These are phyloP conservation scores for Pelagophyceae sp. DNA, from an alignment of 352 stramenopile genomes.

Conservation along the genomic window DNA sequence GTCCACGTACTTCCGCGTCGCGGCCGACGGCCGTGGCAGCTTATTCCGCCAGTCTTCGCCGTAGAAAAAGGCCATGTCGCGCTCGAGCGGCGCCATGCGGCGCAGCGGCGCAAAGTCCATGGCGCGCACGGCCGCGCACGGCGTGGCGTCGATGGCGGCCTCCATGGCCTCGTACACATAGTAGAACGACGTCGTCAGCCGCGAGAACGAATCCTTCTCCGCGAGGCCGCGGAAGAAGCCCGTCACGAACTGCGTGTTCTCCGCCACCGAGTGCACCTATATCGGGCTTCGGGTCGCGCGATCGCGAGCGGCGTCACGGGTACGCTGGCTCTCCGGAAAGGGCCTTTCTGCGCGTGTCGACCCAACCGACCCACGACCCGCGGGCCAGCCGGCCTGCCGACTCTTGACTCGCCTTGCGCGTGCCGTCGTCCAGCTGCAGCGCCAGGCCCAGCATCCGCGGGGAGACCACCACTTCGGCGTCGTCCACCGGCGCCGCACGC, in stretches of 20 bases:
- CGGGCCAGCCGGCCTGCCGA: too few species aligned
- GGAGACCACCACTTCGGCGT: too few species aligned
- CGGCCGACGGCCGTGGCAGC: constrained; percentile 31
- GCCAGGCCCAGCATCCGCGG: constrained; percentile 5
- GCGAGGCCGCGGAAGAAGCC: constrained; percentile 49
- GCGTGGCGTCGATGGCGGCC: constrained; percentile 30
- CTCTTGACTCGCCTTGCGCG: too few species aligned
- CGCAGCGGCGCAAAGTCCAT: constrained; percentile 39
- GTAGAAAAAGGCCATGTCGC: constrained; percentile 55
- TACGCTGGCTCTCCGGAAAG: too few species aligned
- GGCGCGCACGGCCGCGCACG: constrained; percentile 19
- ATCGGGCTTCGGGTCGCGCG: too few species aligned
- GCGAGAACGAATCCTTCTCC: constrained; percentile 31
- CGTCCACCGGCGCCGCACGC: too few species aligned
- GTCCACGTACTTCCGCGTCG: constrained; percentile 42
- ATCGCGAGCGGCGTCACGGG: too few species aligned
- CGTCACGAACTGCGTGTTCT: constrained; percentile 47
- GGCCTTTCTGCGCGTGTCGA: too few species aligned
- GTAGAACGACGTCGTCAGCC: constrained; percentile 39
- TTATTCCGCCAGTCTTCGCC: constrained; percentile 39
- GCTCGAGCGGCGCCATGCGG: constrained; percentile 35
- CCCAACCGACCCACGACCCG: too few species aligned
- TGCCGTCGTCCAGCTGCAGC: constrained; percentile 30
- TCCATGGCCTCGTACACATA: constrained; percentile 51
- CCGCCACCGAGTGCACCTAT: constrained; percentile 41